Percentiles rank a stretch among this genome's conserved stretches.
These are phyloP conservation scores for Ceratorhiza oryzae-sativae DNA, from an alignment of 1,284 basidiomycete genomes.

Conservation along the genomic window DNA sequence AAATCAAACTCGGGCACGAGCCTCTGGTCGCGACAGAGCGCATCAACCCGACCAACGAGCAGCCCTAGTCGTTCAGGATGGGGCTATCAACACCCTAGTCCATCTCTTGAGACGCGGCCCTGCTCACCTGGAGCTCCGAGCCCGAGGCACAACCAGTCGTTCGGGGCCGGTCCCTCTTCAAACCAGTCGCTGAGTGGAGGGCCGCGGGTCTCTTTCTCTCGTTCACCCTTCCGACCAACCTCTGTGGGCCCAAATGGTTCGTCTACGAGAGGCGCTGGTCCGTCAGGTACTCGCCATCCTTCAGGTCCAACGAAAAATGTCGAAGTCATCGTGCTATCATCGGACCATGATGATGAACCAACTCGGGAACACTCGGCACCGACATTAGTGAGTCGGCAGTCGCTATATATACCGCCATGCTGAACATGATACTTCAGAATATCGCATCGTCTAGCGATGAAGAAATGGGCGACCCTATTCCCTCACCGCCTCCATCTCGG, in stretches of 20 bases:
- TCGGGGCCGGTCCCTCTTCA: background rate
- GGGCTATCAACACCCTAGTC: background rate
- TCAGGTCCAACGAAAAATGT: background rate
- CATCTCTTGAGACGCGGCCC: background rate
- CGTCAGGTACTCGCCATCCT: background rate
- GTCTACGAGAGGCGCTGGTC: background rate
- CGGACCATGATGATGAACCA: conserved; percentile 14
- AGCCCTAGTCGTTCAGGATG: background rate
- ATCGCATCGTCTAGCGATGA: background rate
- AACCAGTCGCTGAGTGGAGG: background rate
- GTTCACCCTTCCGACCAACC: background rate
- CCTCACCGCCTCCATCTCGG: too few relatives aligned
- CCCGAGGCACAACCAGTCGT: conserved; percentile 4
- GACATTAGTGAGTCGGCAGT: background rate
- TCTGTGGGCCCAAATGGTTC: too few relatives aligned
- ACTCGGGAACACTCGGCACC: background rate
- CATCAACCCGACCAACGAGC: background rate
- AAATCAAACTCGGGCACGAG: conserved; percentile 2
- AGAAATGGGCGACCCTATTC: background rate
- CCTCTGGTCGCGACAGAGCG: background rate
- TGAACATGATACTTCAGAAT: background rate
- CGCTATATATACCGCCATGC: background rate
- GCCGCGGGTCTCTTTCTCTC: background rate
- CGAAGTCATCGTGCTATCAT: conserved; percentile 20
- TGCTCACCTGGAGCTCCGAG: background rate